Conservation (phyloP, 1,284 basidiomycete species). For the Papiliotrema fonsecae region DNA sequence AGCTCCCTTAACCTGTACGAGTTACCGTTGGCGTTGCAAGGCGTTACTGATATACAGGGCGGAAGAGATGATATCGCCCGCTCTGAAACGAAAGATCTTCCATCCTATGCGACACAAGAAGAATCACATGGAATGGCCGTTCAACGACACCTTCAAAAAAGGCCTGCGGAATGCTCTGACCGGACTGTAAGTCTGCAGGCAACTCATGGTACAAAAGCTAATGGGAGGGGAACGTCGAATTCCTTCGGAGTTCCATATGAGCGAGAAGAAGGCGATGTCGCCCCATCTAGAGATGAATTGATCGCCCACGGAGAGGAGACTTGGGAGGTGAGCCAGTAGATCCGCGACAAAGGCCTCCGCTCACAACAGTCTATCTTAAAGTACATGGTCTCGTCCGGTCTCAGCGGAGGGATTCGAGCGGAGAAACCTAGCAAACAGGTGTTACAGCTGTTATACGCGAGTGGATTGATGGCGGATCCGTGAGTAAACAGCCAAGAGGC, state of each 20-base stretch:
- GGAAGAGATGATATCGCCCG: constrained; percentile 61
- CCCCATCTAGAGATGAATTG: constrained; percentile 56
- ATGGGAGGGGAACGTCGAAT: constrained; percentile 69
- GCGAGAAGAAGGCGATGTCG: constrained; percentile 49
- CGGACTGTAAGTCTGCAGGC: constrained; percentile 64
- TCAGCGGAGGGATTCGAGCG: constrained; percentile 56
- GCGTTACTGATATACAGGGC: constrained; percentile 55
- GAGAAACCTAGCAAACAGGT: constrained; percentile 61
- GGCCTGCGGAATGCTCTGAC: constrained; percentile 83
- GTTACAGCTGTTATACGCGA: constrained; percentile 72
- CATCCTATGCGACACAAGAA: constrained; percentile 40
- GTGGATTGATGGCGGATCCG: constrained; percentile 72
- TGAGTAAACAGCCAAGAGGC: constrained; percentile 13
- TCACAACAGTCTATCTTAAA: constrained; percentile 77
- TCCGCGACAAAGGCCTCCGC: not conserved
- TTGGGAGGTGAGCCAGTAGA: constrained; percentile 71
- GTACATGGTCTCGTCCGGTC: constrained; percentile 92
- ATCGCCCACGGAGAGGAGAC: constrained; percentile 82
- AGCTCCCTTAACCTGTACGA: constrained; percentile 24
- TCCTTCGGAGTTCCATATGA: constrained; percentile 85
- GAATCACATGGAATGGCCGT: constrained; percentile 55
- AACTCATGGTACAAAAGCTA: not conserved
- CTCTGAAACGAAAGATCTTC: constrained; percentile 71
- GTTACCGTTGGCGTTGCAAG: not conserved
- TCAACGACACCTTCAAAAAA: constrained; percentile 73